Base-by-base conservation (phyloP, 805 yeast genomes). In the Maudiozyma pseudohumilis region DNA sequence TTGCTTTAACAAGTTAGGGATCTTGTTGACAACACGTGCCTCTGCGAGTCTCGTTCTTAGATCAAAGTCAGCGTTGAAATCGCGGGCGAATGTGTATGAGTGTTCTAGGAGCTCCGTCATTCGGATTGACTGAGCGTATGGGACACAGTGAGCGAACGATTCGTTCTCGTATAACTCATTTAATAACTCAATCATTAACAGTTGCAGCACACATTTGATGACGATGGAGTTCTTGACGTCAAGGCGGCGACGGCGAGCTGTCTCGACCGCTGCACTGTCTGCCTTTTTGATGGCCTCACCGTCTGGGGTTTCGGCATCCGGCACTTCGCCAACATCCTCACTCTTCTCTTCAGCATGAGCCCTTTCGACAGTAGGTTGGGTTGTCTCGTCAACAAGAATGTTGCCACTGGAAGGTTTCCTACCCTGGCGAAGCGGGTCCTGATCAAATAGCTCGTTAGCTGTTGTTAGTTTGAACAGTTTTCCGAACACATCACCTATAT, bases 1-100 rank as follows among this genome's bases (percentile, higher is more conserved):
- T 60, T 94, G 98, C 50, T 84, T 83, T 49, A 88, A 65, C 49
- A 92, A 64, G 50, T 92, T 94, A 16, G 99, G 98, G 39, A 89
- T 70, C 53, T 88, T 80, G 52, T 86, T 94, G 61, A 88, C 89
- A 29, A 87, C 79, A 1, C 96, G 95, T 3, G 92, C 84, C 52
- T 86, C 83, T 79, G 94, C 88, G 29, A 92, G 65, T 49, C 92
- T 68, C n/a, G 84, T 80, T 46, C 99, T 69, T 49, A 92, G 66
- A 38, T 86, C 87, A 57, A 82, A 80, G 59, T 92, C 88, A 40
- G 80, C 87, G 59, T 92, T 92, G 67, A 92, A 92, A 40, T 71
- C 75, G 49, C 82, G 75, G 2, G 97, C 84, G 63, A 94, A 92
- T 46, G 70, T 69, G 63, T 84, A 88, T 36, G 95, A 81, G 36